phyloP scores from a whole-genome alignment of 768 basidiomycete genomes.

The Hydnomerulius pinastri region DNA sequence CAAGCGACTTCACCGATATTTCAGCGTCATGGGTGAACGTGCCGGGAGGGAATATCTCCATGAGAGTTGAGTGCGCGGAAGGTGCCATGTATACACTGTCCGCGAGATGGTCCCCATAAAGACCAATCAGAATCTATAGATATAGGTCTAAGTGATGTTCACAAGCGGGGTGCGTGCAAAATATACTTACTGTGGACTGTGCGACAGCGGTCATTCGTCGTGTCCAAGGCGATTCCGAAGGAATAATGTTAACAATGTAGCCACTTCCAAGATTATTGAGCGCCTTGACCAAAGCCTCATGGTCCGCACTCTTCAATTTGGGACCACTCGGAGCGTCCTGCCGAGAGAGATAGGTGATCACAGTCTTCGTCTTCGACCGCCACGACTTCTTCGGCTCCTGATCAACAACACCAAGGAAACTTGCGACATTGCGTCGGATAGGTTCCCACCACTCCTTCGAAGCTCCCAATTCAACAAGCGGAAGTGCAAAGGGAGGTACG shows the following conservation, averaged over 20 bases:
- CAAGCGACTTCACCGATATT: conserved; percentile 52
- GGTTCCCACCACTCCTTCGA: conserved; percentile 74
- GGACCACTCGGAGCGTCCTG: conserved; percentile 54
- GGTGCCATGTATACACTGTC: conserved; percentile 73
- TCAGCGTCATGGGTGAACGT: conserved; percentile 66
- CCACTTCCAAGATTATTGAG: conserved; percentile 54
- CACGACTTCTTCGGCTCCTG: conserved; percentile 15
- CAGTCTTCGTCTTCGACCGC: conserved; percentile 36
- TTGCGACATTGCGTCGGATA: conserved; percentile 43
- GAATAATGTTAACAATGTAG: conserved; percentile 58
- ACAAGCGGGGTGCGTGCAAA: conserved; percentile 1
- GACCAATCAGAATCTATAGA: conserved; percentile 59
- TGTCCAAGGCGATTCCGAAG: conserved; percentile 55
- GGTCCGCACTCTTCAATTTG: conserved; percentile 55
- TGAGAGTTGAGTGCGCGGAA: conserved; percentile 57
- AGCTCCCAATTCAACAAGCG: conserved; percentile 41
- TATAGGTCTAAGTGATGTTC: conserved; percentile 10
- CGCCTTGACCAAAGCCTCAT: conserved; percentile 60
- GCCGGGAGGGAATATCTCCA: conserved; percentile 77
- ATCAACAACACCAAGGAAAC: conserved; percentile 41
- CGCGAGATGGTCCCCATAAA: conserved; percentile 60
- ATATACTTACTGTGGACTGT: conserved; percentile 70
- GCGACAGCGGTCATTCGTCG: conserved; percentile 65
- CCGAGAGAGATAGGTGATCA: conserved; percentile 68
- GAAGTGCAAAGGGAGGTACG: conserved; percentile 37